phyloP scores from a whole-genome alignment of 208 protist genomes.

The Trypanosoma theileri region DNA sequence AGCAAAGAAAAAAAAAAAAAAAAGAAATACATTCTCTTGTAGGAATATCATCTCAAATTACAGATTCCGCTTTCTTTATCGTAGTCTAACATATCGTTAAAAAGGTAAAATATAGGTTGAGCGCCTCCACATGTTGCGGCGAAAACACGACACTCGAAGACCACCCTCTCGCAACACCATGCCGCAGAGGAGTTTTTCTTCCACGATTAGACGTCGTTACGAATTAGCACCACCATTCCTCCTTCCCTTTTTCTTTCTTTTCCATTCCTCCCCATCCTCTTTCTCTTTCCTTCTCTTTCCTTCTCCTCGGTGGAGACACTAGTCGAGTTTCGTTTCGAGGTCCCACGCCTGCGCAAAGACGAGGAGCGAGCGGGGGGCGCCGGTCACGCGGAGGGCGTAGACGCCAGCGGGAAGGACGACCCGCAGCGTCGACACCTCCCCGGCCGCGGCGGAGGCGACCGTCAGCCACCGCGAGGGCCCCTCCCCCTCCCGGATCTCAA shows the following conservation, averaged over 20 bases:
- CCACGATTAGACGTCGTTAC: too few species aligned
- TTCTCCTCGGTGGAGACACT: constrained; percentile 3
- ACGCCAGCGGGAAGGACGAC: constrained; percentile 64
- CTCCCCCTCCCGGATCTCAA: constrained; percentile 21
- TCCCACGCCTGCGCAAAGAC: constrained; percentile 86
- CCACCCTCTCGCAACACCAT: too few species aligned
- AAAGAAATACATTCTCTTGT: too few species aligned
- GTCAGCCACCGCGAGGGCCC: constrained; percentile 29
- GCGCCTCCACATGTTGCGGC: too few species aligned
- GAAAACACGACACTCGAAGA: too few species aligned
- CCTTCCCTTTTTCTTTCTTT: background rate
- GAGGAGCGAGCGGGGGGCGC: constrained; percentile 40
- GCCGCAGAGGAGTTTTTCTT: too few species aligned
- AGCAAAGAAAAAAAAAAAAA: too few species aligned
- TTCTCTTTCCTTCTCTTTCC: background rate
- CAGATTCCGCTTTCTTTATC: too few species aligned
- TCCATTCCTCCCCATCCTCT: background rate
- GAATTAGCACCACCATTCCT: too few species aligned
- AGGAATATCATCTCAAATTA: too few species aligned
- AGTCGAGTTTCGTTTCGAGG: constrained; percentile 64
- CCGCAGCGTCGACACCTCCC: constrained; percentile 38
- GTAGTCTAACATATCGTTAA: too few species aligned
- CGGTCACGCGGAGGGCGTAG: constrained; percentile 65
- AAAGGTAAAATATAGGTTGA: too few species aligned
- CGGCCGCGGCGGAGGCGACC: constrained; percentile 34